A percentile compares a stretch with the other conserved stretches of the same genome.
Evolutionary conservation across 441 rosid genomes (phyloP).

Genomic region (Adansonia grandidieri): DNA sequence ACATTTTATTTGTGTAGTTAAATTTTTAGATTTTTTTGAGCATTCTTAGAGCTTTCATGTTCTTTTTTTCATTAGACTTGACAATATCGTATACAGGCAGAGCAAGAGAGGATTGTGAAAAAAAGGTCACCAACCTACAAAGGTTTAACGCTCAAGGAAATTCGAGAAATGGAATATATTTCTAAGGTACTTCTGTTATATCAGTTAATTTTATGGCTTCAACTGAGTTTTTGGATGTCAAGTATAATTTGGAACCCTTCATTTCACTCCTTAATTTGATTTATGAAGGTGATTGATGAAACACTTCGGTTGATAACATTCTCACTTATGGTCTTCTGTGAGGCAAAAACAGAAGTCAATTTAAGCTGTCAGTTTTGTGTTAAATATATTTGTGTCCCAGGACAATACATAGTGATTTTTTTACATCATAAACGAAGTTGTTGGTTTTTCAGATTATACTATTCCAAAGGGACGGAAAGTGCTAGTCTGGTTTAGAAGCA

Average conservation of each 20-base stretch:
- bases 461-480: conserved; percentile 91
- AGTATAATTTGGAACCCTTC: background rate
- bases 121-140: conserved; percentile 54
- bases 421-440: background rate
- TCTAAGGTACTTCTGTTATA: conserved; percentile 50
- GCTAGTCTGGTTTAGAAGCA: conserved; percentile 78
- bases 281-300: conserved; percentile 72
- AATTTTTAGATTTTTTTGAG: background rate
- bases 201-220: background rate
- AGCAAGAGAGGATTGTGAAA: conserved; percentile 59
- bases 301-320: conserved; percentile 72
- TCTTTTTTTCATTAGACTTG: background rate
- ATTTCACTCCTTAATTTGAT: background rate
- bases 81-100: conserved; percentile 40
- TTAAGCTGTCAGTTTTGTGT: conserved; percentile 49
- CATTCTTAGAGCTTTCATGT: background rate
- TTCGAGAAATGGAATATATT: conserved; percentile 75
- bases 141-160: conserved; percentile 64
- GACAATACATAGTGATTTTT: background rate
- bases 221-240: background rate
- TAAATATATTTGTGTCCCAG: background rate
- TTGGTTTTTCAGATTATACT: conserved; percentile 51
- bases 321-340: conserved; percentile 72
- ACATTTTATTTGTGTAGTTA: background rate
- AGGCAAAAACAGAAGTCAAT: conserved; percentile 61